Conservation (phyloP, 495 filamentous ascomycete genomes). For the Penicillium goetzii region DNA sequence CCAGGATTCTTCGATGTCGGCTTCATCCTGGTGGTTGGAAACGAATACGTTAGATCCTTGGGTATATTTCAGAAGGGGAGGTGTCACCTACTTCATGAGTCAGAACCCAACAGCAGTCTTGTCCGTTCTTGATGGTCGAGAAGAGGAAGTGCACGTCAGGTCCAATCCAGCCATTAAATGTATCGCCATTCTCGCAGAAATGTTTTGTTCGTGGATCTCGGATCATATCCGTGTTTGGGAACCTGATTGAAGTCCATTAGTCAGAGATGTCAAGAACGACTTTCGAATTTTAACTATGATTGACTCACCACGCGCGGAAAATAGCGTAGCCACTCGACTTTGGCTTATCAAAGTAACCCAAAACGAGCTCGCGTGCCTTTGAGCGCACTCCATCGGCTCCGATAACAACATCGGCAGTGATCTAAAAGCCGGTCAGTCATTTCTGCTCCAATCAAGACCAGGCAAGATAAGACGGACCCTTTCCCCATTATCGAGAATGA, state of each 20-base stretch:
- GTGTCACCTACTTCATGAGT: conserved; percentile 55
- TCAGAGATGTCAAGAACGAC: background rate
- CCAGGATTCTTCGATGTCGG: conserved; percentile 50
- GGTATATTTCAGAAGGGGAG: background rate
- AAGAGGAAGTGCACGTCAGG: conserved; percentile 30
- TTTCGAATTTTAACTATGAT: background rate
- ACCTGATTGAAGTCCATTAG: conserved; percentile 45
- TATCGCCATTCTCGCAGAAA: conserved; percentile 66
- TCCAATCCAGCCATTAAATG: conserved; percentile 53
- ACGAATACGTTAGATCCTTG: background rate
- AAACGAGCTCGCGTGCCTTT: conserved; percentile 59
- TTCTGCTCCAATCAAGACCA: background rate
- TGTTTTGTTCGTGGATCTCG: conserved; percentile 63
- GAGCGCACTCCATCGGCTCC: conserved; percentile 64
- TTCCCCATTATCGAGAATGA: conserved; percentile 56
- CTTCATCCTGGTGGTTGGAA: conserved; percentile 52
- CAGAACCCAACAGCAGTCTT: conserved; percentile 71
- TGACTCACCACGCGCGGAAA: conserved; percentile 55
- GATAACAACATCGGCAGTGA: conserved; percentile 41
- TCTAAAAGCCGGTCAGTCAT: conserved; percentile 20
- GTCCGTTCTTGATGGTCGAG: conserved; percentile 45
- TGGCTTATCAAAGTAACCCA: conserved; percentile 62
- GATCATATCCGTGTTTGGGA: conserved; percentile 61
- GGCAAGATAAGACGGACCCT: conserved; percentile 28
- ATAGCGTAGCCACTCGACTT: conserved; percentile 63